Base-by-base conservation (phyloP, 2,329 filamentous ascomycete genomes). In the Tothia fuscella region DNA sequence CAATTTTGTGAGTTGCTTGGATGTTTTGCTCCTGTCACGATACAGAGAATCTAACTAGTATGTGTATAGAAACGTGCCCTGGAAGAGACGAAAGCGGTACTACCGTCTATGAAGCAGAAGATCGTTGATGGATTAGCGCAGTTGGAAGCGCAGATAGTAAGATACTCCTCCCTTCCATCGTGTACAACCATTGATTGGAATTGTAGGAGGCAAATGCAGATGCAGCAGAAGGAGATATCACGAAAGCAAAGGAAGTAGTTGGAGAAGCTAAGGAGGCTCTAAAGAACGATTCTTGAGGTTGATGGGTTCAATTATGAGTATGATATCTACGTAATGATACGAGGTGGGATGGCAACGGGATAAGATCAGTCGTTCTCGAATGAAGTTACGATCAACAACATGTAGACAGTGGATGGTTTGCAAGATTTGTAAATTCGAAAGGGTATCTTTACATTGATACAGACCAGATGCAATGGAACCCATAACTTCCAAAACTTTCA, bases 31-130 rank as follows among this genome's bases (percentile, higher is more conserved):
- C 26, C n/a, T 9, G 9, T 29, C n/a, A 9, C n/a, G 9, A 9
- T 29, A 9, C 9, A 29, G 26, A 29, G 9, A 29, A 29, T 29
- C 26, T 29, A n/a, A 29, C n/a, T 29, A 9, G 26, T 29, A 7
- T 26, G 17, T 30, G 17, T 31, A 45, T 53, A 94, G 87, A 74
- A 75, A 64, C 74, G 76, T 66, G 88, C 83, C 17, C 67, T 87
- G n/a, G 78, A 87, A 49, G 84, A 98, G 65, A 96, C 91, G 6
- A 82, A 82, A 57, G 82, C 78, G 43, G 76, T 96, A 21, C 82
- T 96, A 52, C 80, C 71, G 2, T 76, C 76, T 2, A 64, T 96
- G 49, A 74, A 73, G 52, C 59, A 74, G 54, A 80, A 84, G 54
- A 86, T 95, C 51, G 63, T 62, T 34, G 76, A 80, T 43, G 80